phyloP scores from a whole-genome alignment of 148 eudicot genomes.

The Nyssa sinensis region DNA sequence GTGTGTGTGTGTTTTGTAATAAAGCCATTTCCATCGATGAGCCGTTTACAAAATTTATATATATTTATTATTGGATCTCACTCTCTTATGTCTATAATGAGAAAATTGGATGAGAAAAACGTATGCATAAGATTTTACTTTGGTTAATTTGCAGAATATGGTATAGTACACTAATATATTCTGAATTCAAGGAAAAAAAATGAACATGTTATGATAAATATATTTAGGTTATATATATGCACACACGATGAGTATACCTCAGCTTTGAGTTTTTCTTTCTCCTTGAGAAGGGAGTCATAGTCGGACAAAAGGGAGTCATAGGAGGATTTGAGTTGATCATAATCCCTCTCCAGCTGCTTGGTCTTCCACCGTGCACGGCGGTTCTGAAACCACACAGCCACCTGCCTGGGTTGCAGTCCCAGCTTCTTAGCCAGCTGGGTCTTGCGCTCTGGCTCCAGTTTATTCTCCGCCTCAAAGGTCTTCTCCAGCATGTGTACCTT shows the following conservation, averaged over 20 bases:
- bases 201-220: no score
- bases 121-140: no score
- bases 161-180: no score
- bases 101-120: no score
- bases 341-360: constrained; percentile 76
- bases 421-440: constrained; percentile 64
- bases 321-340: constrained; percentile 58
- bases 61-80: no score
- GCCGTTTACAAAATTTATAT: not conserved
- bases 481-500: constrained; percentile 69
- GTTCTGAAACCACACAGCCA: constrained; percentile 92
- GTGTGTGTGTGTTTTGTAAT: not conserved
- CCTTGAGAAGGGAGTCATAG: constrained; percentile 46
- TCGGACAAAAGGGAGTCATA: constrained; percentile 54
- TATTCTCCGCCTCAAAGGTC: constrained; percentile 76
- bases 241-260: constrained; percentile 35
- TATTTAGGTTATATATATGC: not conserved
- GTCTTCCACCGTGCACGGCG: constrained; percentile 85
- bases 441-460: constrained; percentile 81
- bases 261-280: constrained; percentile 63
- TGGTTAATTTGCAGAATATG: no score
- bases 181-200: no score
- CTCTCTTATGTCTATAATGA: no score
- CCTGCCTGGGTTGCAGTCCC: constrained; percentile 81
- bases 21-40: not conserved